Evolutionary conservation across 2,329 filamentous ascomycete genomes (phyloP).

Genomic region (Bipolaris bicolor): DNA sequence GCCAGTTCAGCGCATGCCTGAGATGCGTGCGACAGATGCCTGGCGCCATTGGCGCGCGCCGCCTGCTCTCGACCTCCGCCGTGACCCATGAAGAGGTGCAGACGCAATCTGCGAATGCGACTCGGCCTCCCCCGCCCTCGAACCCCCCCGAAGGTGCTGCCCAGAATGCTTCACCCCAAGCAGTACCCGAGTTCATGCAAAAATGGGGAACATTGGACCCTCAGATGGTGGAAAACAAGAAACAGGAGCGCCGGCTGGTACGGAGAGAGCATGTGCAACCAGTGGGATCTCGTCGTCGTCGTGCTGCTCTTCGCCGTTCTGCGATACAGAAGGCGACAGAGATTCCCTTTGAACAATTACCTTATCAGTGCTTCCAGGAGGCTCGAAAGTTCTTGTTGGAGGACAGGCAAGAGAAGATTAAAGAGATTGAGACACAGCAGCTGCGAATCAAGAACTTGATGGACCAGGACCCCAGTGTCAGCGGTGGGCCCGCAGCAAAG

Average conservation of each 20-base stretch:
- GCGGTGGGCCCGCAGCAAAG: slow-evolving; percentile 69
- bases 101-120: slow-evolving; percentile 29
- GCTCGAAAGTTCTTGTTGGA: slow-evolving; percentile 80
- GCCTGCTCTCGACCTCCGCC: slow-evolving; percentile 58
- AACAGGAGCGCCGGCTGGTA: slow-evolving; percentile 71
- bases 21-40: slow-evolving; percentile 40
- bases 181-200: slow-evolving; percentile 42
- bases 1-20: slow-evolving; percentile 44
- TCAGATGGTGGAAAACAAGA: slow-evolving; percentile 43
- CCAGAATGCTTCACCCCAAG: slow-evolving; percentile 18
- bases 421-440: slow-evolving; percentile 70
- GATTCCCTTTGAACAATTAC: slow-evolving; percentile 89
- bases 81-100: slow-evolving; percentile 53
- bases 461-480: slow-evolving; percentile 62
- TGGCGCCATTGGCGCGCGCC: slow-evolving; percentile 43
- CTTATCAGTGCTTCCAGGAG: slow-evolving; percentile 98
- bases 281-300: slow-evolving; percentile 83
- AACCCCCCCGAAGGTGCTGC: slow-evolving; percentile 17
- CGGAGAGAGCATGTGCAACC: slow-evolving; percentile 69
- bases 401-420: slow-evolving; percentile 82
- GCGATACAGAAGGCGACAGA: slow-evolving; percentile 62
- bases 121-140: slow-evolving; percentile 29
- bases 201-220: slow-evolving; percentile 46
- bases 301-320: slow-evolving; percentile 54
- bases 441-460: slow-evolving; percentile 72